Conservation (phyloP, 192 early-diverging fungal genomes). For the Gryganskiella cystojenkinii region DNA sequence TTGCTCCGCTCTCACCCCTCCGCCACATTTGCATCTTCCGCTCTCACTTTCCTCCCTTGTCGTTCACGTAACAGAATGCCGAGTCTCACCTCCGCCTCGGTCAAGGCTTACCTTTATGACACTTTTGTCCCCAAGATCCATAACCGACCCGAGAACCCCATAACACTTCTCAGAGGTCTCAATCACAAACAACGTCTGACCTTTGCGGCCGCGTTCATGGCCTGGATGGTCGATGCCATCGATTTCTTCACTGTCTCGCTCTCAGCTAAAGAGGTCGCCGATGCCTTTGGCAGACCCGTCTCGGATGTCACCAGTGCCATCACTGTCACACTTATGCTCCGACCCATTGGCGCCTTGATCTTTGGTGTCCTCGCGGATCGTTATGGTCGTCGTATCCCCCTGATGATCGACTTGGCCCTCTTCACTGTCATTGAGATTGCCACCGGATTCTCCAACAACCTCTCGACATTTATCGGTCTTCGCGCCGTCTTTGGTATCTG, state of each 20-base stretch:
- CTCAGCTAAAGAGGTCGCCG: constrained; percentile 65
- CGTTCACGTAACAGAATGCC: background rate
- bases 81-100: background rate
- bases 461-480: constrained; percentile 69
- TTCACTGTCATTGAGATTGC: constrained; percentile 71
- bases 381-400: constrained; percentile 74
- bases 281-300: constrained; percentile 62
- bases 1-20: background rate
- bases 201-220: constrained; percentile 62
- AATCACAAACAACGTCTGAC: background rate
- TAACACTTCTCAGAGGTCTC: background rate
- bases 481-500: constrained; percentile 72
- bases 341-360: constrained; percentile 76
- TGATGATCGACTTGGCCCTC: constrained; percentile 73
- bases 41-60: background rate
- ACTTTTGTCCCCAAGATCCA: background rate
- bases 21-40: no score
- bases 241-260: constrained; percentile 77
- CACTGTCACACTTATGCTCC: constrained; percentile 74
- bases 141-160: background rate
- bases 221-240: constrained; percentile 79
- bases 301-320: constrained; percentile 72
- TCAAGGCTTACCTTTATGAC: constrained; percentile 2
- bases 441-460: constrained; percentile 72
- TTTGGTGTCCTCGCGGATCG: constrained; percentile 77